Base-by-base conservation (phyloP, 2,329 filamentous ascomycete genomes). In the Fusarium hostae region DNA sequence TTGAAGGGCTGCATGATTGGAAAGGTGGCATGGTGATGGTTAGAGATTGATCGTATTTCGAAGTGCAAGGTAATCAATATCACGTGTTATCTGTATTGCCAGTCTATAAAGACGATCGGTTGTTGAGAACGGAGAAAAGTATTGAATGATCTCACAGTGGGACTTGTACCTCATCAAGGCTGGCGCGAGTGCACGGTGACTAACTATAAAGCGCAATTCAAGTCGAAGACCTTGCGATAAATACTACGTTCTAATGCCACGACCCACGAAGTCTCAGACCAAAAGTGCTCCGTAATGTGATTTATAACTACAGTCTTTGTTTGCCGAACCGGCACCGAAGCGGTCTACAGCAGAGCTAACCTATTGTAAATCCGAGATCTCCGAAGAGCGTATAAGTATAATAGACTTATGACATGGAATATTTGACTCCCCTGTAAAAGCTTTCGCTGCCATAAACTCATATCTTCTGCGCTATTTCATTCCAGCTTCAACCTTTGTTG, bases 1-100 rank as follows among this genome's bases (percentile, higher is more conserved):
- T 66, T 11, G 44, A 66, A 20, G 61, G 44, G 5, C 9, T 66
- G 4, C 7, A 18, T 18, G 34, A 26, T 12, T 59, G 61, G 61
- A 34, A 66, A 28, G 63, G 63, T 0, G 63, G 63, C 3, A 66
- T 66, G 61, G 34, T 40, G 1, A 66, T 66, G 63, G 18, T 66
- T 4, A 20, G 63, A 5, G 63, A 51, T 32, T 58, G 24, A 56
- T 16, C 5, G 2, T n/a, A 2, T 30, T n/a, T 9, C 2, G 13
- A n/a, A 8, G 18, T 3, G 30, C 4, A n/a, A 11, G 4, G 13
- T 9, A 1, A 2, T 4, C 3, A 1, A 11, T n/a, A 6, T 8
- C 6, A 4, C 16, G 9, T 2, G 9, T 15, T 28, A 9, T 15
- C 16, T 11, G 1, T n/a, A 15, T n/a, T 28, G 13, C 3, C 9